Evolutionary conservation across 139 green algal genomes (phyloP).

Genomic region (Asterochloris sp.): DNA sequence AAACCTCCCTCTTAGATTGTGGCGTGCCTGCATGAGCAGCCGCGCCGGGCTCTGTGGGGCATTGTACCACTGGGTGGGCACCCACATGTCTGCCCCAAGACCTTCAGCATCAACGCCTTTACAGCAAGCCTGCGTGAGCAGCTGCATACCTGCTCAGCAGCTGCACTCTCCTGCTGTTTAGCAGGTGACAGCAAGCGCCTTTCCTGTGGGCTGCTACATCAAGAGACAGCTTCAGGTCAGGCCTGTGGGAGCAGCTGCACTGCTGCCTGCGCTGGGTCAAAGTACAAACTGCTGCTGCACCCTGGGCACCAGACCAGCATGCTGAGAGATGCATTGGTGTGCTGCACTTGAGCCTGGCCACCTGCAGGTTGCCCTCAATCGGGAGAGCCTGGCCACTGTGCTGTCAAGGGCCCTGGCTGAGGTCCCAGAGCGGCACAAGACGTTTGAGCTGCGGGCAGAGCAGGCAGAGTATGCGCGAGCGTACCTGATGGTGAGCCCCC

Average conservation of each 20-base stretch:
- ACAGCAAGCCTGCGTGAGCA: too few species aligned
- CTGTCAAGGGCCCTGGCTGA: conserved; percentile 43
- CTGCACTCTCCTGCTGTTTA: too few species aligned
- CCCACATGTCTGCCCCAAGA: too few species aligned
- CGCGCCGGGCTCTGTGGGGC: too few species aligned
- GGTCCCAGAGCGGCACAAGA: conserved; percentile 38
- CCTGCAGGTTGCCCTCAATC: conserved; percentile 63
- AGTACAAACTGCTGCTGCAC: too few species aligned
- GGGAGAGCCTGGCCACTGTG: conserved; percentile 34
- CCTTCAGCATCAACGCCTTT: too few species aligned
- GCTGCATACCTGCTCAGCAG: too few species aligned
- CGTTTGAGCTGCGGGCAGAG: conserved; percentile 16
- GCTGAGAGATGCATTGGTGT: neutral
- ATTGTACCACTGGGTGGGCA: too few species aligned
- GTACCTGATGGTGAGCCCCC: conserved; percentile 34
- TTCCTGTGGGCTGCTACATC: too few species aligned
- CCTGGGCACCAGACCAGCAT: neutral
- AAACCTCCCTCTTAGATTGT: neutral
- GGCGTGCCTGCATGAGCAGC: neutral
- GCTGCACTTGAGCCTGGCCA: neutral
- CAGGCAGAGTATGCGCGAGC: conserved; percentile 49
- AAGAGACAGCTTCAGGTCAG: neutral
- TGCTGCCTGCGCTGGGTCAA: neutral
- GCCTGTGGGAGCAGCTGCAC: conserved; percentile 51
- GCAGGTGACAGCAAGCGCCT: too few species aligned